Evolutionary conservation across 169 alveolate genomes (phyloP).

Genomic region (Hepatocystis sp.): DNA sequence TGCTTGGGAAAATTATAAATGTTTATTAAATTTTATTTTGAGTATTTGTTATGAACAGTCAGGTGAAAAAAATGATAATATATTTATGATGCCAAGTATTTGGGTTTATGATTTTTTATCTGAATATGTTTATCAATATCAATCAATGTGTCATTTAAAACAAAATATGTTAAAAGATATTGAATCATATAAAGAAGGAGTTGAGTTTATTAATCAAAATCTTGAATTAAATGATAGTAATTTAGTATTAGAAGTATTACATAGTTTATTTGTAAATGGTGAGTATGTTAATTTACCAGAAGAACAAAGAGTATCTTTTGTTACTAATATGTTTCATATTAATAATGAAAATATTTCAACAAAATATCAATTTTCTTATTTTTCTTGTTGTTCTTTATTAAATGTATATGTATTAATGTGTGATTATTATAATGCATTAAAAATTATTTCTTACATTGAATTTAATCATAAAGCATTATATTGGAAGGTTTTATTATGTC

Average conservation of each 20-base stretch:
- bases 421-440: conserved; percentile 85
- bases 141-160: conserved; percentile 83
- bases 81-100: conserved; percentile 85
- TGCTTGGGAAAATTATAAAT: conserved; percentile 88
- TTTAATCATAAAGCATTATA: conserved; percentile 81
- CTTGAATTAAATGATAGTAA: conserved; percentile 13
- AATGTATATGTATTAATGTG: conserved; percentile 87
- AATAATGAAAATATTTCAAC: conserved; percentile 45
- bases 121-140: conserved; percentile 89
- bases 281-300: conserved; percentile 24
- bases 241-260: conserved; percentile 59
- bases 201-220: conserved; percentile 60
- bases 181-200: conserved; percentile 74
- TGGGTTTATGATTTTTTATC: conserved; percentile 91
- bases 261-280: conserved; percentile 48
- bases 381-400: conserved; percentile 32
- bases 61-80: conserved; percentile 76
- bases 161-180: conserved; percentile 31
- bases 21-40: conserved; percentile 82
- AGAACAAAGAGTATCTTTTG: conserved; percentile 31
- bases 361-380: conserved; percentile 38
- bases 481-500: conserved; percentile 89
- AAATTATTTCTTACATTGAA: conserved; percentile 80
- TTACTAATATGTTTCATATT: conserved; percentile 16
- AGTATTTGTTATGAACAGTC: conserved; percentile 75